Evolutionary conservation across 192 early-diverging fungal genomes (phyloP), one percentile per base, ranked within the genome.

Genomic region (Podila epigama): DNA sequence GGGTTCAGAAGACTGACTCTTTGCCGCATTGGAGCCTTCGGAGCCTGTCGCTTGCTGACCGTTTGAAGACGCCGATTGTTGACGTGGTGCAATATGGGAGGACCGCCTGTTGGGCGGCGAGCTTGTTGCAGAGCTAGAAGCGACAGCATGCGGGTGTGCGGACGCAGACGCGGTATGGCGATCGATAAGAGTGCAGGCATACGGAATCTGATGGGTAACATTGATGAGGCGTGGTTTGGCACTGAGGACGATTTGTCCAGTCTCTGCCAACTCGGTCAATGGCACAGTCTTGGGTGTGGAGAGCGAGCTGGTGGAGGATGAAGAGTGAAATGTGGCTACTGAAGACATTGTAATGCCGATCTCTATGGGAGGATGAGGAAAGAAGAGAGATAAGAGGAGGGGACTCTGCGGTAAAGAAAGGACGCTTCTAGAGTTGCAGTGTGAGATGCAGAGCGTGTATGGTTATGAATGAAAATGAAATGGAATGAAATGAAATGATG

Each of bases 201-300:
- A 86, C 1, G 87, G 87, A 18, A 88, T 75, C 51, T 84, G 73
- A 40, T 88, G 87, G n/a, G 87, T 86, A 13, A 86, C 81, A 57
- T 83, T 85, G 53, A 88, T 83, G 22, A 88, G 73, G 7, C 73
- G 55, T 5, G 73, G 73, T 29, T 63, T 77, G n/a, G 35, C 34
- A 35, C 55, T 64, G 31, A 77, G 66, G 28, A 77, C 35, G 34
- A 77, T 64, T 56, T 77, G 73, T 31, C 36, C 36, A 1, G 73
- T 77, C 40, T 77, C 73, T 33, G 73, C 60, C 1, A 77, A 56
- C 39, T 77, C 73, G 27, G 73, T 60, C 36, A 77, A 25, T 28
- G 73, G 73, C 33, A 77, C 66, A 13, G 44, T 34, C 35, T 41
- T 51, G 8, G 58, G 33, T 39, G 13, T 37, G 34, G 39, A 42